Evolutionary conservation across 2,329 filamentous ascomycete species (phyloP), one percentile per base, ranked within the genome.

Genomic region (Colletotrichum viniferum): DNA sequence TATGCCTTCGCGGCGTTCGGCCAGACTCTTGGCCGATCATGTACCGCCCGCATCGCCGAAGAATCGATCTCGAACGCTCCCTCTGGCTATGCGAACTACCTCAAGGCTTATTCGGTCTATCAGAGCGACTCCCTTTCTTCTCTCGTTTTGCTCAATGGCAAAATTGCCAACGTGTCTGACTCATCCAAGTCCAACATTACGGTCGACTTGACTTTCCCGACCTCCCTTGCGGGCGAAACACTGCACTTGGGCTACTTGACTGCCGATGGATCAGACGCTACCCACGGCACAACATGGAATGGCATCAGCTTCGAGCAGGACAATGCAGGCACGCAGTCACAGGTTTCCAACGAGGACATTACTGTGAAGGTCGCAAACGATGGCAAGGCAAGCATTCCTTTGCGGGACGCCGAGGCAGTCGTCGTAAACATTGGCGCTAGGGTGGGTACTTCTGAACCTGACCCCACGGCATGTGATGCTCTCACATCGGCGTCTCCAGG

Each of bases 291-390:
- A 9, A 75, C 73, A 2, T 75, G 73, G 73, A 75, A 75, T 58
- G 73, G 73, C 6, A 67, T 75, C 14, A 75, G 73, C 24, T 75
- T 75, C 16, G 73, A 75, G 63, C 69, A 75, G 56, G 73, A 56
- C 26, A 68, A 75, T 58, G 56, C 62, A 18, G 73, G 73, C 4
- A 34, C 26, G 30, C 63, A 48, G 26, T 68, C 56, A 13, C 69
- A 73, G 7, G 34, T 73, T 16, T 36, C 63, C n/a, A 38, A 62
- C 63, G 69, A 68, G 10, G 73, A 75, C 56, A 30, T 75, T 4
- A 75, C 63, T 18, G 69, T 75, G 26, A 38, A 48, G 21, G 63
- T 75, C 1, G 63, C 55, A 5, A 34, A 30, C 13, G 69, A 73
- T 34, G 73, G 73, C 7, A 75, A 64, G 18, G 73, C 73, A 14